A percentile compares a stretch with the other conserved stretches of the same genome.
Evolutionary conservation across 1,284 basidiomycete genomes (phyloP).

Genomic region (Rhodotorula sp.): DNA sequence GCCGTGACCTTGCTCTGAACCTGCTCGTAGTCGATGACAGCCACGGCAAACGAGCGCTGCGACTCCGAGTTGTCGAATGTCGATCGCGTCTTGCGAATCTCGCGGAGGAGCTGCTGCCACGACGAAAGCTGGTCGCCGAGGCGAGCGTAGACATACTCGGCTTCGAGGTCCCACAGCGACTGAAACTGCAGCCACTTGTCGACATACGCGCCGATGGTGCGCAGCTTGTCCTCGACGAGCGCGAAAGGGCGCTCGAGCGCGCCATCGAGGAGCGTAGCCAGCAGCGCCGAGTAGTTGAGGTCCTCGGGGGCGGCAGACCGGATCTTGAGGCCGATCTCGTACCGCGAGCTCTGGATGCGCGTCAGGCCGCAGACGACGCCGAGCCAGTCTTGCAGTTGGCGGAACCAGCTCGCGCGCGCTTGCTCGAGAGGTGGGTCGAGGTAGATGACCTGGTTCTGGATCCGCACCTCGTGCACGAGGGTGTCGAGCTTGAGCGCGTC

Average conservation of each 20-base stretch:
- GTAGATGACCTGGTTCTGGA: slow-evolving; percentile 98
- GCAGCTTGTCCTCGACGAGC: slow-evolving; percentile 84
- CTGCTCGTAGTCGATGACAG: slow-evolving; percentile 95
- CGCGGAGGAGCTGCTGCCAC: slow-evolving; percentile 91
- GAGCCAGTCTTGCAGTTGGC: slow-evolving; percentile 86
- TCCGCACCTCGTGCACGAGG: slow-evolving; percentile 89
- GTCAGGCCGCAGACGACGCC: slow-evolving; percentile 85
- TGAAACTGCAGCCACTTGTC: slow-evolving; percentile 99
- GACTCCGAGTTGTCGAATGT: slow-evolving; percentile 97
- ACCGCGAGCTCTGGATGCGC: slow-evolving; percentile 88
- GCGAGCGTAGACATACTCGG: slow-evolving; percentile 91
- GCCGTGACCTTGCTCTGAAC: slow-evolving; percentile 96
- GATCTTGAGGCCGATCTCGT: slow-evolving; percentile 92
- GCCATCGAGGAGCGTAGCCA: slow-evolving; percentile 71
- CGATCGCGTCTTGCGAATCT: slow-evolving; percentile 92
- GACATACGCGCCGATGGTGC: slow-evolving; percentile 84
- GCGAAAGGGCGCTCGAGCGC: slow-evolving; percentile 79
- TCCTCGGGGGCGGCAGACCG: slow-evolving; percentile 65
- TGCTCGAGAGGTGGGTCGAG: slow-evolving; percentile 96
- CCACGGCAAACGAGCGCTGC: slow-evolving; percentile 85
- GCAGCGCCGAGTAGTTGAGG: slow-evolving; percentile 51
- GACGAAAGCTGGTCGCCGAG: slow-evolving; percentile 87
- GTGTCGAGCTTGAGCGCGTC: slow-evolving; percentile 72
- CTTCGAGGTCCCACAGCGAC: slow-evolving; percentile 95
- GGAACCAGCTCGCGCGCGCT: slow-evolving; percentile 86